phyloP scores from a whole-genome alignment of 83 land plant genomes.

The Picea abies region DNA sequence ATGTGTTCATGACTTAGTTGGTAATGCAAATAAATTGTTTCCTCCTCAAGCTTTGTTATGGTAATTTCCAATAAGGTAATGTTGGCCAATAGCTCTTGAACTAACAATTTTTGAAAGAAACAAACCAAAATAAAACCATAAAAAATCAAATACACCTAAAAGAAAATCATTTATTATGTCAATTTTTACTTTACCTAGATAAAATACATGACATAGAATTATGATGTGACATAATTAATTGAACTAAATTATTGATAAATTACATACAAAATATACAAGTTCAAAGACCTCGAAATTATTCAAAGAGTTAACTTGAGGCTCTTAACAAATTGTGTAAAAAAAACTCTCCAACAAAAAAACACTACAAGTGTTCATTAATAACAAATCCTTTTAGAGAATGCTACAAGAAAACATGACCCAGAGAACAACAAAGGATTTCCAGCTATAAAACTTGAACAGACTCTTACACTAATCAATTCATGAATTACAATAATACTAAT shows the following conservation, averaged over 20 bases:
- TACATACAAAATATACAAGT: not conserved
- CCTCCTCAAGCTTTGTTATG: constrained; percentile 65
- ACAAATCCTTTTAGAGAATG: too few species aligned
- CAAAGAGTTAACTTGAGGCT: too few species aligned
- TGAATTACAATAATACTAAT: too few species aligned
- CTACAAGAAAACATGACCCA: too few species aligned
- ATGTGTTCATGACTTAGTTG: constrained; percentile 54
- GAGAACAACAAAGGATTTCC: too few species aligned
- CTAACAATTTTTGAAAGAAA: constrained; percentile 27
- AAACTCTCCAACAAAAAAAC: too few species aligned
- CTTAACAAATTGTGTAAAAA: too few species aligned
- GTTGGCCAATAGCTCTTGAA: constrained; percentile 54
- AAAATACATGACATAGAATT: not conserved
- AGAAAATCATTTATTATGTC: not conserved
- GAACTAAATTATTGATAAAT: not conserved
- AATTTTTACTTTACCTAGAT: not conserved
- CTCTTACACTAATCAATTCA: too few species aligned
- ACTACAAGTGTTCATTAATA: too few species aligned
- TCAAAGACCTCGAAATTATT: too few species aligned
- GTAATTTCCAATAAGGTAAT: constrained; percentile 58
- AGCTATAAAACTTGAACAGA: too few species aligned
- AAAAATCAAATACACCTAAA: not conserved
- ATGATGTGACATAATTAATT: not conserved
- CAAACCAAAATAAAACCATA: not conserved
- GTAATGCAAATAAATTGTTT: constrained; percentile 49